Evolutionary conservation across 345 rosid species (phyloP).

Genomic region (Pugionium dolabratum): DNA sequence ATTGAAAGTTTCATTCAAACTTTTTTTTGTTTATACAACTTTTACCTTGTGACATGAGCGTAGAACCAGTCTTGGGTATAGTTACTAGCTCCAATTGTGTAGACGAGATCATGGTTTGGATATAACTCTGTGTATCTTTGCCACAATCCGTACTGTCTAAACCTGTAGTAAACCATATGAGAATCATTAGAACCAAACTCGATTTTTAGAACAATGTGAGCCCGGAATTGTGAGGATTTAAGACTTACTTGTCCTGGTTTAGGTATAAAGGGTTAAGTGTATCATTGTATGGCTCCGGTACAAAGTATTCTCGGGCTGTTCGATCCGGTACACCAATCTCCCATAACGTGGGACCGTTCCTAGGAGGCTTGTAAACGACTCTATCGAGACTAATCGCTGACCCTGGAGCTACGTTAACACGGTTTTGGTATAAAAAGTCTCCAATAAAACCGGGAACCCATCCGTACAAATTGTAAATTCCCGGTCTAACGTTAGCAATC

Average conservation of each 20-base stretch:
- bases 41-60: constrained; percentile 81
- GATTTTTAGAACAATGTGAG: not conserved
- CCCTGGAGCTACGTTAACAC: constrained; percentile 53
- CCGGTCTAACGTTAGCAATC: constrained; percentile 60
- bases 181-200: constrained; percentile 3
- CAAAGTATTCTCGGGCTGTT: constrained; percentile 63
- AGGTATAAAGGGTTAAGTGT: constrained; percentile 51
- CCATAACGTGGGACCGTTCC: constrained; percentile 85
- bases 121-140: constrained; percentile 63
- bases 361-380: constrained; percentile 63
- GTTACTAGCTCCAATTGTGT: constrained; percentile 53
- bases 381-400: constrained; percentile 43
- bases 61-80: constrained; percentile 69
- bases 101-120: constrained; percentile 54
- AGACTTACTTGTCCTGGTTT: constrained; percentile 44
- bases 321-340: constrained; percentile 86
- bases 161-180: constrained; percentile 41
- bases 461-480: constrained; percentile 65
- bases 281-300: constrained; percentile 65
- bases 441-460: constrained; percentile 83
- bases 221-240: not conserved
- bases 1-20: too few species aligned
- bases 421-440: constrained; percentile 45
- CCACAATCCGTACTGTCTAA: constrained; percentile 84
- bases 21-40: not conserved